These are phyloP conservation scores for Penicillium sp. DNA, from an alignment of 2,329 filamentous ascomycete genomes.

Conservation along the genomic window DNA sequence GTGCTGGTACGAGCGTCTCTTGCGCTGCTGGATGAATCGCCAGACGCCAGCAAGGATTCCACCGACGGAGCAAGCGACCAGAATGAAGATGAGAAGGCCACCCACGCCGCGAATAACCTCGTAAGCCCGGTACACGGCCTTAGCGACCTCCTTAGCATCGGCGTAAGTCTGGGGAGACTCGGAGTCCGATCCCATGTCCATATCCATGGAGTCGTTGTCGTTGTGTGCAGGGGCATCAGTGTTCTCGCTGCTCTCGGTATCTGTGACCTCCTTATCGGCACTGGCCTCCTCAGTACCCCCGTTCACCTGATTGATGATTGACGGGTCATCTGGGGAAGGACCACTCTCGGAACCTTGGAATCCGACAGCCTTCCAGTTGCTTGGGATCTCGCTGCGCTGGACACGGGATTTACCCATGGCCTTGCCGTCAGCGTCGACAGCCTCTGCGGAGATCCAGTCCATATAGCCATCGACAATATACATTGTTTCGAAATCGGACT, in stretches of 20 bases:
- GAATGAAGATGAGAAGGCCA: constrained; percentile 34
- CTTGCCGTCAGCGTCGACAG: constrained; percentile 23
- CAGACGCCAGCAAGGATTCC: constrained; percentile 28
- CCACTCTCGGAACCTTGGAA: constrained; percentile 25
- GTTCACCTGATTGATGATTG: constrained; percentile 23
- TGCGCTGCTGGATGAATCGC: constrained; percentile 26
- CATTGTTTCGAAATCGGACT: constrained; percentile 41
- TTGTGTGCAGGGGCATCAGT: constrained; percentile 10
- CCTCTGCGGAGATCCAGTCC: constrained; percentile 33
- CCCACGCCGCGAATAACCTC: constrained; percentile 36
- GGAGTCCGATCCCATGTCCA: constrained; percentile 8
- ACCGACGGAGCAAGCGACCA: constrained; percentile 28
- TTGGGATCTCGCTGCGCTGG: constrained; percentile 29
- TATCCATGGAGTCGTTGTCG: constrained; percentile 22
- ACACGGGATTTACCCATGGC: constrained; percentile 29
- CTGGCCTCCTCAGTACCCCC: constrained; percentile 14
- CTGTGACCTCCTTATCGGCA: not conserved
- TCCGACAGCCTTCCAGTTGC: constrained; percentile 36
- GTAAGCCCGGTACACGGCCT: constrained; percentile 34
- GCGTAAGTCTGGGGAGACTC: constrained; percentile 11
- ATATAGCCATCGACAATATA: constrained; percentile 34
- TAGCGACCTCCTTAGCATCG: constrained; percentile 34
- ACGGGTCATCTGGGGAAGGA: constrained; percentile 35
- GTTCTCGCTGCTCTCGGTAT: constrained; percentile 6
- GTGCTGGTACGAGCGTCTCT: constrained; percentile 32